Evolutionary conservation across 768 basidiomycete species (phyloP).

Genomic region (Boletus rubescentipes): DNA sequence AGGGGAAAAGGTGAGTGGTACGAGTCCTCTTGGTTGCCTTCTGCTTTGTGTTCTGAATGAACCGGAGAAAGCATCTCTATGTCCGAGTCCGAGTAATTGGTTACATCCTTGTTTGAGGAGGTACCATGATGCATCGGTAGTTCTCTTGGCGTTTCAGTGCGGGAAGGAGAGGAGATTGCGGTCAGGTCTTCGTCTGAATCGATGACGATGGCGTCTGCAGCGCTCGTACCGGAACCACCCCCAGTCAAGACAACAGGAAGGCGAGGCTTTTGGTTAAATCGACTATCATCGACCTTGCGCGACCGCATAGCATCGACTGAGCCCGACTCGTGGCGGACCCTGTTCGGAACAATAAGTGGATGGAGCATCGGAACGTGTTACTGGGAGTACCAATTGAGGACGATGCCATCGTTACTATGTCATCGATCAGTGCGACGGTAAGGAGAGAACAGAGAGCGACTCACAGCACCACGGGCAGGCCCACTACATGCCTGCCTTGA

Average conservation of each 20-base stretch:
- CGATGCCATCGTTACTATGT: constrained; percentile 28
- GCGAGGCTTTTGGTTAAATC: too few relatives aligned
- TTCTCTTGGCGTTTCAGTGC: neutral
- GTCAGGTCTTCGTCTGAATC: constrained; percentile 19
- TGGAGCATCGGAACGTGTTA: neutral
- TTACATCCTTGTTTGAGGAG: neutral
- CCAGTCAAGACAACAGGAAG: neutral
- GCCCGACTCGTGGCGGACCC: constrained; percentile 12
- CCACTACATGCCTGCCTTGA: constrained; percentile 26
- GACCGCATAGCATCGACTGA: neutral
- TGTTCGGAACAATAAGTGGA: constrained; percentile 12
- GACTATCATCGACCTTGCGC: neutral
- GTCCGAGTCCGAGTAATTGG: constrained; percentile 10
- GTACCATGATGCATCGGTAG: neutral
- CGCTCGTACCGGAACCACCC: constrained; percentile 10
- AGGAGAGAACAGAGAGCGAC: constrained; percentile 1
- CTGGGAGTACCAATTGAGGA: constrained; percentile 28
- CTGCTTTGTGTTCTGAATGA: constrained; percentile 1
- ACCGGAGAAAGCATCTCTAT: constrained; percentile 9
- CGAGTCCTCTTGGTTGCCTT: neutral
- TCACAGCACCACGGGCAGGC: constrained; percentile 27
- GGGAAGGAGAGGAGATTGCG: neutral
- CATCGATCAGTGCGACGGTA: constrained; percentile 5
- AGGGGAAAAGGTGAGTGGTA: neutral
- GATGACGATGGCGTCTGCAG: constrained; percentile 22